These are phyloP conservation scores for Nadsonia starkeyi-henricii DNA, from an alignment of 1,139 yeast genomes.

Conservation along the genomic window DNA sequence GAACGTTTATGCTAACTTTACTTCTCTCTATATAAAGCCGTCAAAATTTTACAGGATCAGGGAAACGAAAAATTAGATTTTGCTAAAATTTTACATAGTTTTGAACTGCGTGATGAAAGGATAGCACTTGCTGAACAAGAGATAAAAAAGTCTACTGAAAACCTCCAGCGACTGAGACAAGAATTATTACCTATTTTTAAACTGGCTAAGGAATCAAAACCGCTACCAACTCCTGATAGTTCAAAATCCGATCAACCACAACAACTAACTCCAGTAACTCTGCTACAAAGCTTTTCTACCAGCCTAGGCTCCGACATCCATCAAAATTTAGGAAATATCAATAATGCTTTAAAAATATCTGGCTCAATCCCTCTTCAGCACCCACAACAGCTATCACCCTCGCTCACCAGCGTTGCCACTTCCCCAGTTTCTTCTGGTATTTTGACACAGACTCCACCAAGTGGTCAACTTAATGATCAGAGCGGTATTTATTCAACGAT, in stretches of 20 bases:
- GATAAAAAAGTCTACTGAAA: slow-evolving; percentile 22
- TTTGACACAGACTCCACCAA: too few relatives aligned
- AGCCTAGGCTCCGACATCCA: too few relatives aligned
- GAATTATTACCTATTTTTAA: slow-evolving; percentile 28
- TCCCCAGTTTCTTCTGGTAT: too few relatives aligned
- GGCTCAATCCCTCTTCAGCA: too few relatives aligned
- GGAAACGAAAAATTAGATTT: slow-evolving; percentile 4
- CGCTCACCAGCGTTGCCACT: too few relatives aligned
- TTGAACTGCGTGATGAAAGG: slow-evolving; percentile 24
- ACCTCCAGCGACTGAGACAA: slow-evolving; percentile 23
- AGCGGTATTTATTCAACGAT: too few relatives aligned
- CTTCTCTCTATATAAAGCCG: neutral
- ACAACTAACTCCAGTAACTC: slow-evolving; percentile 3
- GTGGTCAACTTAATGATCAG: too few relatives aligned
- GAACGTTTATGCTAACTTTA: neutral
- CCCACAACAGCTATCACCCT: too few relatives aligned
- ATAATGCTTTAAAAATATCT: too few relatives aligned
- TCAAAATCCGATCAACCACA: slow-evolving; percentile 3
- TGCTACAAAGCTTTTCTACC: neutral
- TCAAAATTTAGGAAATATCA: too few relatives aligned
- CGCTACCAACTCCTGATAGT: slow-evolving; percentile 29
- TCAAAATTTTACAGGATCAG: neutral
- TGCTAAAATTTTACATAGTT: slow-evolving; percentile 12
- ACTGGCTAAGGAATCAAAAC: slow-evolving; percentile 27
- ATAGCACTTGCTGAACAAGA: slow-evolving; percentile 24